Base-by-base conservation (phyloP, 2,329 filamentous ascomycete genomes). In the Apiospora aurea region DNA sequence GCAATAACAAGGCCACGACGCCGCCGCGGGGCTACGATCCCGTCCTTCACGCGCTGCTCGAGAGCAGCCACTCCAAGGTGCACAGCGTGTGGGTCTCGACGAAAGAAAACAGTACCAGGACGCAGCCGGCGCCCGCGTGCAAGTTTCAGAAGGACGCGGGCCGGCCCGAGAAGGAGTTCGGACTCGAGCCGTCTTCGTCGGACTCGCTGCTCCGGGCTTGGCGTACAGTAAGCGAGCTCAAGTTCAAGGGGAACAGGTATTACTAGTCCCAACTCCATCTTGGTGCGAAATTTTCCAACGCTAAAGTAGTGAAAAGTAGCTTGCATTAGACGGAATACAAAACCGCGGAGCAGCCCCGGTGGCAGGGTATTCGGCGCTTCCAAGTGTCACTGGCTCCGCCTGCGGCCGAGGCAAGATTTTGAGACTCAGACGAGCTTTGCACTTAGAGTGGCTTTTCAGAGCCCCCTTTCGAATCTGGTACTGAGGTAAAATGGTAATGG, bases 241-340 rank as follows among this genome's bases (percentile, higher is more conserved):
- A 41, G 57, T 64, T 64, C 34, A 64, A 14, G 29, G 57, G 57
- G 5, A 41, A 41, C 57, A 64, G 53, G 53, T 38, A 61, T 24
- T 61, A 34, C 16, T 34, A 29, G 26, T 29, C 26, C 53, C 6
- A 21, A 38, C 2, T 10, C 29, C 16, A 18, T 34, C 16, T 29
- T 38, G 53, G 21, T 18, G 34, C 1, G 7, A 16, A 38, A 3
- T 2, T 38, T 21, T 38, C 53, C 38, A 38, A 61, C 53, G 26
- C 29, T n/a, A 21, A n/a, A 61, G 26, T 38, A 11, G 29, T 11
- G 7, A 34, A 11, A 21, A 61, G 4, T 61, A 61, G 26, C 53
- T 21, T 38, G 29, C 21, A 49, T 51, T 38, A 38, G 34, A 38
- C 34, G 34, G 34, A 38, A 38, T 38, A 1, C 34, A 38, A 38